Percentiles rank a stretch among this genome's conserved stretches.
Conservation (phyloP, 306 rosid species). For the Psophocarpus tetragonolobus region DNA sequence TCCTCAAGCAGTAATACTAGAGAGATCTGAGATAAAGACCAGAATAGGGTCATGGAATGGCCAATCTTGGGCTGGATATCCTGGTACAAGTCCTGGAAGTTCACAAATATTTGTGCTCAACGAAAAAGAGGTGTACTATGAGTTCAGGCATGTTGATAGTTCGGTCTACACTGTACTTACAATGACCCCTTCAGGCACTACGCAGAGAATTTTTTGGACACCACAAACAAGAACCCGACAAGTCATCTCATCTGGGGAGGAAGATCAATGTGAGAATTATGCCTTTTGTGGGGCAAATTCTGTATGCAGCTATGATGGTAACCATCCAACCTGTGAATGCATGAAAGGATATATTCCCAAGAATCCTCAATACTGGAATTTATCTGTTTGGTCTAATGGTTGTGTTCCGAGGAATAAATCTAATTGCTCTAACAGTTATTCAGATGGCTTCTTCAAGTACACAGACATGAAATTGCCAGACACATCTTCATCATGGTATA, state of each 20-base stretch:
- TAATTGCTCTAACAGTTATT: neutral
- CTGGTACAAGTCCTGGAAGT: neutral
- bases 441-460: neutral
- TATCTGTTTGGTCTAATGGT: neutral
- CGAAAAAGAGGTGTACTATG: conserved; percentile 17
- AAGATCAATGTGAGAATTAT: neutral
- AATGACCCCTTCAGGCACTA: neutral
- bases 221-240: neutral
- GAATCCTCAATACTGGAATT: neutral
- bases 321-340: neutral
- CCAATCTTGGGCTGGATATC: neutral
- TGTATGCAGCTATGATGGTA: neutral
- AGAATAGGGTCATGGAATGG: conserved; percentile 30
- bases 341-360: neutral
- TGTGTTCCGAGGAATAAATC: neutral
- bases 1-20: neutral
- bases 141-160: neutral
- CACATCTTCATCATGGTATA: neutral
- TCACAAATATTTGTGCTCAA: neutral
- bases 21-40: neutral
- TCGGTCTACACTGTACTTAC: neutral
- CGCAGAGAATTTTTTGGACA: neutral
- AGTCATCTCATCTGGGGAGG: neutral
- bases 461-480: neutral
- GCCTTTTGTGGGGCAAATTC: neutral